phyloP scores from a whole-genome alignment of 305 asterid genomes.

The Fraxinus paxiana region DNA sequence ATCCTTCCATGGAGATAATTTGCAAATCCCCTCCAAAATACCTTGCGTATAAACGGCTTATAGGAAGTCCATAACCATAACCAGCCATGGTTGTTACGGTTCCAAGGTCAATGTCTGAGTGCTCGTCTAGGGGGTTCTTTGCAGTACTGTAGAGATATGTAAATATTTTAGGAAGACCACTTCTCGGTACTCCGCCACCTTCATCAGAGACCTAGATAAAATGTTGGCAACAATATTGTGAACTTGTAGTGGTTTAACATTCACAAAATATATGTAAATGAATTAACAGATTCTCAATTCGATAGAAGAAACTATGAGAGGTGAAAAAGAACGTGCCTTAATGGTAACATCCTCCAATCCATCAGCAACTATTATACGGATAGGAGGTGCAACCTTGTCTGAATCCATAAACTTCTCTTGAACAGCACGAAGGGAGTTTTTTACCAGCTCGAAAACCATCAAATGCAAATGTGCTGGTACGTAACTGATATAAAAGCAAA shows the following conservation, averaged over 20 bases:
- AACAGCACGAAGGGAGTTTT: slow-evolving; percentile 95
- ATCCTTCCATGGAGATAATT: slow-evolving; percentile 98
- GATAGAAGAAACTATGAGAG: neutral
- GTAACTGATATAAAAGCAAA: slow-evolving; percentile 41
- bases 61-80: slow-evolving; percentile 93
- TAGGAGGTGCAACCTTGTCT: slow-evolving; percentile 80
- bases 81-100: slow-evolving; percentile 86
- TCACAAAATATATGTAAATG: neutral
- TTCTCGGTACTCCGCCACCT: slow-evolving; percentile 97
- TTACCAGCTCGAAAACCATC: slow-evolving; percentile 94
- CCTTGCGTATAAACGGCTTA: slow-evolving; percentile 89
- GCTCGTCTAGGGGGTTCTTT: slow-evolving; percentile 73
- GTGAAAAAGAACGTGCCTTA: slow-evolving; percentile 48
- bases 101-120: slow-evolving; percentile 56
- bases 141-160: slow-evolving; percentile 94
- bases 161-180: slow-evolving; percentile 83
- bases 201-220: slow-evolving; percentile 76
- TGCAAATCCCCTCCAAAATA: slow-evolving; percentile 96
- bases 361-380: slow-evolving; percentile 89
- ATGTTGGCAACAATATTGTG: neutral
- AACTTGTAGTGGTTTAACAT: neutral
- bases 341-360: slow-evolving; percentile 96
- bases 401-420: slow-evolving; percentile 80
- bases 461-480: slow-evolving; percentile 89
- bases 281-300: slow-evolving; percentile 8